Evolutionary conservation across 257 asterid species (phyloP), one percentile per base, ranked within the genome.

Genomic region (Oldenlandia corymbosa): DNA sequence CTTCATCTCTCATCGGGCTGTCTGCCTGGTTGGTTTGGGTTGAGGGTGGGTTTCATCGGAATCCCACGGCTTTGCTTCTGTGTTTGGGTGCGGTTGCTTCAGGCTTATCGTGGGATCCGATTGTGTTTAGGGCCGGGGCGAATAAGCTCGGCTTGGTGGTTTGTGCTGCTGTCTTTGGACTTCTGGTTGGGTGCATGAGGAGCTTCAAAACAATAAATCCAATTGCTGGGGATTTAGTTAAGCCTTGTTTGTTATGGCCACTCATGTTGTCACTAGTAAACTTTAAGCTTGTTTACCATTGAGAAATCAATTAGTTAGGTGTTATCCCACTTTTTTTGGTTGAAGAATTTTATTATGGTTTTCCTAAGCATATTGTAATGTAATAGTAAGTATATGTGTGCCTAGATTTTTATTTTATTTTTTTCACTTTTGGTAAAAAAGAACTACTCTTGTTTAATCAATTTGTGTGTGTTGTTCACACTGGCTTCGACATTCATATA

Each of bases 1-100:
- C 85, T n/a, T 75, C 94, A 27, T 68, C 75, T 45, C 39, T 90
- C 0, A 83, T 86, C 76, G 89, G 96, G 28, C 83, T 93, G 7
- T 87, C 97, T 0, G 88, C 94, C 11, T 93, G 97, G 97, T 87
- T 93, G 0, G 90, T 93, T 0, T 93, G 97, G 97, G 96, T 89
- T 5, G 97, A 85, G 0, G 95, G 97, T 6, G 97, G 99, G 17
- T 90, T 90, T 66, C 99, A 90, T 60, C 78, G 80, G 24, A 62
- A 75, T 23, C 95, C 96, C 10, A 61, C 42, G 7, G 88, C 96
- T 3, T 60, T 93, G 71, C 51, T 47, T 12, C 70, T 89, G 7
- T 93, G 87, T 64, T 39, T 85, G 60, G 68, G 78, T 6, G 95
- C 90, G 80, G 63, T 90, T 1, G 72, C 50, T 10, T 66, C 90